Conservation (phyloP, 257 asterid species). For the Nicotiana tomentosiformis region DNA sequence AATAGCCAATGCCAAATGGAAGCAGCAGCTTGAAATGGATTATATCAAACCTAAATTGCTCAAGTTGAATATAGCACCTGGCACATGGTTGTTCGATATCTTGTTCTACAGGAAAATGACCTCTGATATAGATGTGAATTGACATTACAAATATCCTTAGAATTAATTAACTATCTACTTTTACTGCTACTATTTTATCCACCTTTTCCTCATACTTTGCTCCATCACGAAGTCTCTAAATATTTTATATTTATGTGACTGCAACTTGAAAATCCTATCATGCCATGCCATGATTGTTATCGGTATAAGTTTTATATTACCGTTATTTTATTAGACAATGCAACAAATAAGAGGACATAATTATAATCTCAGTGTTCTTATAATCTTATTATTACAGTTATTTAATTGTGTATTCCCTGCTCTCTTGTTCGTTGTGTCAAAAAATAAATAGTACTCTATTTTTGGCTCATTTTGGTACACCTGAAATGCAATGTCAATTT, state of each 20-base stretch:
- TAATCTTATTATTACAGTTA: neutral
- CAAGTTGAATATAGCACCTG: neutral
- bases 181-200: neutral
- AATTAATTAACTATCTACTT: neutral
- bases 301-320: neutral
- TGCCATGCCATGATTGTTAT: neutral
- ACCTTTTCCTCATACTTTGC: neutral
- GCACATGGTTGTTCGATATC: neutral
- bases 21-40: neutral
- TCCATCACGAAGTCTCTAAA: neutral
- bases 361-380: neutral
- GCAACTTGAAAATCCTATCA: neutral
- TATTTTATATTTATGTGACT: neutral
- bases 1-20: neutral
- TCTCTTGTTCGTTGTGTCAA: neutral
- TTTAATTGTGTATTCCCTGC: neutral
- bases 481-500: too few species aligned
- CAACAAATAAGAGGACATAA: neutral
- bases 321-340: neutral
- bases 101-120: neutral
- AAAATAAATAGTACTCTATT: neutral
- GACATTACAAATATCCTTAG: neutral
- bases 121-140: neutral
- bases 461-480: too few species aligned
- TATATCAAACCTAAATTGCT: neutral